phyloP scores from a whole-genome alignment of 345 rosid genomes.

The Eucalyptus guilfoylei region DNA sequence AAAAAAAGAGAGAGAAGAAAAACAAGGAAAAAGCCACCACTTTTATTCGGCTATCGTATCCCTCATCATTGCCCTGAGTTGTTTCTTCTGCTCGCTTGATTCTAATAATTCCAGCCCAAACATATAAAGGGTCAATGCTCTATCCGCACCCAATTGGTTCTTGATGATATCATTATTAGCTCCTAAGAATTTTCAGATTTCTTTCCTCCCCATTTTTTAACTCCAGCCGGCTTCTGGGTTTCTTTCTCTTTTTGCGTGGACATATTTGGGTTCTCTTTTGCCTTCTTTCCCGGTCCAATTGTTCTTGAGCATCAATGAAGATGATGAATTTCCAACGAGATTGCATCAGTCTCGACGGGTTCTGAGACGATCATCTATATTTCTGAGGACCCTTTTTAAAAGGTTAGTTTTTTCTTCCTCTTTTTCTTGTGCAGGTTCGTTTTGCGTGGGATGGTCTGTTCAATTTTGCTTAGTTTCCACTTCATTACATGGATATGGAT shows the following conservation, averaged over 20 bases:
- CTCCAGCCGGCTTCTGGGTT: not conserved
- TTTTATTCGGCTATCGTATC: not conserved
- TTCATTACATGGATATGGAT: not conserved
- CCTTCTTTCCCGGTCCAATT: not conserved
- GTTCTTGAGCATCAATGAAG: not conserved
- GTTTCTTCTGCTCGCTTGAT: not conserved
- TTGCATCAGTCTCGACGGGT: not conserved
- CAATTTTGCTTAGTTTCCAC: not conserved
- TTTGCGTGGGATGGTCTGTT: not conserved
- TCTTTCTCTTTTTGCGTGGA: not conserved
- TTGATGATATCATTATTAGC: not conserved
- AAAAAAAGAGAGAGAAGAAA: not conserved
- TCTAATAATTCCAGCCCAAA: not conserved
- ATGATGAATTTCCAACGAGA: not conserved
- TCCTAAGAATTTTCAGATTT: not conserved
- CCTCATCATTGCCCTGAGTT: not conserved
- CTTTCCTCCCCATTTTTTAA: not conserved
- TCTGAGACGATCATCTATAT: not conserved
- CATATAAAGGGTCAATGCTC: not conserved
- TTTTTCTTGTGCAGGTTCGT: not conserved
- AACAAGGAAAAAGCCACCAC: not conserved
- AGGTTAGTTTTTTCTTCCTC: not conserved
- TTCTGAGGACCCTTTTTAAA: not conserved
- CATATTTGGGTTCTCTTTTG: not conserved
- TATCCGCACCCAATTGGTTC: not conserved